These are phyloP conservation scores for Rhizopus microsporus DNA, from an alignment of 371 early-diverging fungal genomes.

Conservation along the genomic window DNA sequence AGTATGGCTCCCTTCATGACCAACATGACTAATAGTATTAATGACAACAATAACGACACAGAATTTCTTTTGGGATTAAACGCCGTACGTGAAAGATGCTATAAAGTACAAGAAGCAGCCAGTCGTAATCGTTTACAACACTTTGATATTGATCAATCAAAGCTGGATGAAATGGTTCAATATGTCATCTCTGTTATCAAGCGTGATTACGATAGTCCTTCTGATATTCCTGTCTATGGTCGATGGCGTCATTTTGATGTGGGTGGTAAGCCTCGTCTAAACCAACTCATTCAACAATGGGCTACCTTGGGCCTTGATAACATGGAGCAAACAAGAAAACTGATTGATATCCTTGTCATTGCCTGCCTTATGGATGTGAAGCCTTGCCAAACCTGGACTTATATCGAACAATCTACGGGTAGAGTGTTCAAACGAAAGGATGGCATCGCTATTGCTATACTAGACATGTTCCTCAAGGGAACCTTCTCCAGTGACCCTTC, in stretches of 20 bases:
- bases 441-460: slow-evolving; percentile 84
- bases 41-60: background rate
- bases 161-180: slow-evolving; percentile 70
- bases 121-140: slow-evolving; percentile 57
- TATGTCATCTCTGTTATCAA: slow-evolving; percentile 71
- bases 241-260: slow-evolving; percentile 91
- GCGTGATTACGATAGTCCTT: slow-evolving; percentile 67
- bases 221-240: slow-evolving; percentile 80
- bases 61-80: slow-evolving; percentile 70
- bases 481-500: slow-evolving; percentile 69
- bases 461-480: slow-evolving; percentile 82
- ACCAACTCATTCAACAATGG: slow-evolving; percentile 57
- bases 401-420: slow-evolving; percentile 58
- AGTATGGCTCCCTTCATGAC: background rate
- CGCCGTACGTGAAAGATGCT: slow-evolving; percentile 78
- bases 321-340: slow-evolving; percentile 68
- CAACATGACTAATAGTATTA: too few relatives aligned
- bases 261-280: slow-evolving; percentile 57
- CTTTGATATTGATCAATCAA: slow-evolving; percentile 71
- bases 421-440: slow-evolving; percentile 70
- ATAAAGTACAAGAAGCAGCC: slow-evolving; percentile 67
- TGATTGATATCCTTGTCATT: slow-evolving; percentile 85
- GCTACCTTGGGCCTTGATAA: slow-evolving; percentile 42
- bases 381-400: slow-evolving; percentile 84
- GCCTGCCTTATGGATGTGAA: slow-evolving; percentile 91